A percentile compares a stretch with the other conserved stretches of the same genome.
These are phyloP conservation scores for Ogataea salicorniae DNA, from an alignment of 805 yeast genomes.

Conservation along the genomic window DNA sequence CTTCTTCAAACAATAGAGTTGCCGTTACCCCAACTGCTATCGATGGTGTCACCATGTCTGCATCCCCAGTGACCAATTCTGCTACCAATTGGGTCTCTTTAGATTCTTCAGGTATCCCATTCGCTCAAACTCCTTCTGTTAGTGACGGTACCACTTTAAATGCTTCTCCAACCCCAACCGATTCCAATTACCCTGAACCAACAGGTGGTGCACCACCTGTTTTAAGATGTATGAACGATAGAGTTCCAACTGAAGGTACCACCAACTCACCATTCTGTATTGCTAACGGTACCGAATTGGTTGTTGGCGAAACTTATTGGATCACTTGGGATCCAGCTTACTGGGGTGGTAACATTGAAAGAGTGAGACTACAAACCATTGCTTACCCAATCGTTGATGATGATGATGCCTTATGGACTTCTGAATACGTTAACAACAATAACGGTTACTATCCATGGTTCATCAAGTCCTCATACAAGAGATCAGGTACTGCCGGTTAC, in stretches of 20 bases:
- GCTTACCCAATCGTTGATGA: slow-evolving; percentile 33
- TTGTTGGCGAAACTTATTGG: slow-evolving; percentile 46
- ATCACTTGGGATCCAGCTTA: slow-evolving; percentile 44
- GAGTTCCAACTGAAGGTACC: slow-evolving; percentile 29
- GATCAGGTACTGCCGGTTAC: slow-evolving; percentile 30
- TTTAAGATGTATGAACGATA: slow-evolving; percentile 38
- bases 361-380: slow-evolving; percentile 30
- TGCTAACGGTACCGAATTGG: slow-evolving; percentile 37
- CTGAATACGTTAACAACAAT: slow-evolving; percentile 31
- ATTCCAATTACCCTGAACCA: slow-evolving; percentile 29
- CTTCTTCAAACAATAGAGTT: slow-evolving; percentile 23
- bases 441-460: slow-evolving; percentile 38
- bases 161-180: slow-evolving; percentile 40
- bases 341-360: slow-evolving; percentile 34
- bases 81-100: slow-evolving; percentile 41
- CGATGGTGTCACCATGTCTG: slow-evolving; percentile 46
- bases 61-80: slow-evolving; percentile 33
- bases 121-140: slow-evolving; percentile 36
- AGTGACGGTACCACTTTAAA: slow-evolving; percentile 30
- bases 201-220: slow-evolving; percentile 40
- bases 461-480: slow-evolving; percentile 26
- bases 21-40: slow-evolving; percentile 39
- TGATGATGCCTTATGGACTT: slow-evolving; percentile 30
- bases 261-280: slow-evolving; percentile 40
- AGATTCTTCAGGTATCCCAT: slow-evolving; percentile 41